A percentile compares a stretch with the other conserved stretches of the same genome.
phyloP scores from a whole-genome alignment of 768 basidiomycete species.

The Trametes meyenii region DNA sequence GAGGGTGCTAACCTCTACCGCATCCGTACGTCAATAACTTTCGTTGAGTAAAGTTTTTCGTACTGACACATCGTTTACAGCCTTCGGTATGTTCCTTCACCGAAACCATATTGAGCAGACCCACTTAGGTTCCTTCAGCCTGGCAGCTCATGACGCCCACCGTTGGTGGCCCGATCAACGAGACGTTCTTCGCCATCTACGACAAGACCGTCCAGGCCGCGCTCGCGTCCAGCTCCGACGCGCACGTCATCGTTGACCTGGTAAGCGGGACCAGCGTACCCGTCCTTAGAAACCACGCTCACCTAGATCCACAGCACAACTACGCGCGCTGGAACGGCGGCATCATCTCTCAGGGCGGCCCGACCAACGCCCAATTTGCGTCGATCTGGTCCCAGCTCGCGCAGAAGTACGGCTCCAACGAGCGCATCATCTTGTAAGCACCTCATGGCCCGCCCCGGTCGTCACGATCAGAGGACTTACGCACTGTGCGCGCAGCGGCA shows the following conservation, averaged over 20 bases:
- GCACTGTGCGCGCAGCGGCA: slow-evolving; percentile 25
- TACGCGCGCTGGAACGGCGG: slow-evolving; percentile 60
- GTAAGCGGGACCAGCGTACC: slow-evolving; percentile 26
- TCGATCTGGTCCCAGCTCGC: slow-evolving; percentile 46
- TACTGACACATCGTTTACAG: slow-evolving; percentile 15
- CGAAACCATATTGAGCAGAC: background rate
- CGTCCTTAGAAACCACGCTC: too few species aligned
- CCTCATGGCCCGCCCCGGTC: slow-evolving; percentile 19
- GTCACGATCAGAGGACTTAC: background rate
- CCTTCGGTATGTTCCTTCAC: slow-evolving; percentile 33
- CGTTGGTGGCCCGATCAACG: slow-evolving; percentile 50
- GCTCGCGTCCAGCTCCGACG: slow-evolving; percentile 42
- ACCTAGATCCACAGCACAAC: slow-evolving; percentile 45
- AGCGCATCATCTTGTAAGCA: slow-evolving; percentile 38
- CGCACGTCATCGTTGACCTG: slow-evolving; percentile 55
- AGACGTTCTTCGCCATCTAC: slow-evolving; percentile 44
- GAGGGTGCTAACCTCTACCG: slow-evolving; percentile 55
- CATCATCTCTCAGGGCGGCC: slow-evolving; percentile 46
- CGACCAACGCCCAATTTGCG: slow-evolving; percentile 44
- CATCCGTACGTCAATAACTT: slow-evolving; percentile 36
- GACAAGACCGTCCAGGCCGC: slow-evolving; percentile 53
- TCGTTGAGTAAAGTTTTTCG: background rate
- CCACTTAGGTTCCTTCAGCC: slow-evolving; percentile 33
- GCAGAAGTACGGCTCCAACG: slow-evolving; percentile 39
- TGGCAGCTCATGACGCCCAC: slow-evolving; percentile 57